Evolutionary conservation across 2,329 filamentous ascomycete species (phyloP).

Genomic region (Beauveria sp.): DNA sequence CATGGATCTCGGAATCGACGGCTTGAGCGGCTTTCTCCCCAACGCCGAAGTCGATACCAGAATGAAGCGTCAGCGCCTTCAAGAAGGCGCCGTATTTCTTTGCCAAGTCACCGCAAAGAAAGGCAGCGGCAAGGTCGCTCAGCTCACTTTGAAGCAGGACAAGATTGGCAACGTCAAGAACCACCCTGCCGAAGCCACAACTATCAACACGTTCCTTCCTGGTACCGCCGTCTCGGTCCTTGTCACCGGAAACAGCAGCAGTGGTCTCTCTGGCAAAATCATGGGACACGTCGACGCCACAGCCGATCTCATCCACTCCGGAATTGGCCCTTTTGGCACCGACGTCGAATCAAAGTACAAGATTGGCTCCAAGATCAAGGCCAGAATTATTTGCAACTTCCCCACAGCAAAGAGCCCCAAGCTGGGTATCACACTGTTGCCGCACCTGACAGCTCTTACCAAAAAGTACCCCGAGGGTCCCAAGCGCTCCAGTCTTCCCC

Average conservation of each 20-base stretch:
- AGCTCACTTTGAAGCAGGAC: conserved; percentile 68
- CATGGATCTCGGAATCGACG: conserved; percentile 79
- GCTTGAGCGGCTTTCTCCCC: conserved; percentile 74
- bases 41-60: conserved; percentile 69
- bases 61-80: conserved; percentile 58
- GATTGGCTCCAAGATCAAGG: conserved; percentile 75
- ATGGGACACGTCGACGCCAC: conserved; percentile 89
- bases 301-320: conserved; percentile 84
- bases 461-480: conserved; percentile 31
- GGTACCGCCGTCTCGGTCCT: conserved; percentile 85
- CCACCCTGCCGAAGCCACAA: conserved; percentile 67
- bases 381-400: conserved; percentile 81
- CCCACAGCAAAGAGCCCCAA: conserved; percentile 72
- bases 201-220: conserved; percentile 82
- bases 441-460: conserved; percentile 66
- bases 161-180: conserved; percentile 61
- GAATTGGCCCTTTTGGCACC: conserved; percentile 58
- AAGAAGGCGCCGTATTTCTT: conserved; percentile 77
- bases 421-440: conserved; percentile 77
- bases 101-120: conserved; percentile 73
- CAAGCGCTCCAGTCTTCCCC: conserved; percentile 39
- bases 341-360: conserved; percentile 75
- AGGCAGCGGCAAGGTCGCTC: conserved; percentile 69
- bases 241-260: conserved; percentile 63
- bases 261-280: conserved; percentile 80